A percentile compares a stretch with the other conserved stretches of the same genome.
These are phyloP conservation scores for Yamadazyma kanchanaburiensis DNA, from an alignment of 1,139 yeast species.

Conservation along the genomic window DNA sequence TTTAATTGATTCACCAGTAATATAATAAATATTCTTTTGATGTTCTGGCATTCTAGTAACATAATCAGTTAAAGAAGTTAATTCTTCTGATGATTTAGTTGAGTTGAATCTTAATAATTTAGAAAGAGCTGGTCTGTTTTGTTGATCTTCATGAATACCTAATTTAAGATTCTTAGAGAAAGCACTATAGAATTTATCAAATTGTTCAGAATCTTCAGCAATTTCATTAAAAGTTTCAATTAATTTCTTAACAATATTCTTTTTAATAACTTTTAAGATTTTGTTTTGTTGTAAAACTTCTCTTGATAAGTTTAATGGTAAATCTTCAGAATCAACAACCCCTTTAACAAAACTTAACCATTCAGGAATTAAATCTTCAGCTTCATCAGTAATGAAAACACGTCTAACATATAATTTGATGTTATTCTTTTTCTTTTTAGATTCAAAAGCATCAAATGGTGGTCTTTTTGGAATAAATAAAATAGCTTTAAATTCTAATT, in stretches of 20 bases:
- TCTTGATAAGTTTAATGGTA: slow-evolving; percentile 99
- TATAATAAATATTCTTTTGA: slow-evolving; percentile 99
- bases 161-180: slow-evolving; percentile 98
- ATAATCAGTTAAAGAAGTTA: slow-evolving; percentile 93
- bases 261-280: slow-evolving; percentile 98
- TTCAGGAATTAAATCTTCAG: slow-evolving; percentile 98
- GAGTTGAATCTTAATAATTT: slow-evolving; percentile 97
- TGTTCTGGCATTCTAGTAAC: slow-evolving; percentile 99
- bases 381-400: slow-evolving; percentile 99
- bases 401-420: slow-evolving; percentile 99
- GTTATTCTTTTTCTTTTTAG: slow-evolving; percentile 98
- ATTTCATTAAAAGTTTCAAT: slow-evolving; percentile 99
- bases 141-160: slow-evolving; percentile 98
- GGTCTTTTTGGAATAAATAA: slow-evolving; percentile 98
- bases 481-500: slow-evolving; percentile 98
- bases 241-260: slow-evolving; percentile 98
- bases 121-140: slow-evolving; percentile 94
- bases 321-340: slow-evolving; percentile 99
- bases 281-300: slow-evolving; percentile 99
- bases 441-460: slow-evolving; percentile 96
- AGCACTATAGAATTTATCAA: slow-evolving; percentile 97
- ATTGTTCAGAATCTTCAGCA: slow-evolving; percentile 98
- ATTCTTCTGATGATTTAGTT: slow-evolving; percentile 91
- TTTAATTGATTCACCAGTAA: slow-evolving; percentile 98
- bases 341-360: slow-evolving; percentile 98